Percentiles rank a stretch among this genome's conserved stretches.
phyloP scores from a whole-genome alignment of 441 rosid genomes.

The Hura crepitans region DNA sequence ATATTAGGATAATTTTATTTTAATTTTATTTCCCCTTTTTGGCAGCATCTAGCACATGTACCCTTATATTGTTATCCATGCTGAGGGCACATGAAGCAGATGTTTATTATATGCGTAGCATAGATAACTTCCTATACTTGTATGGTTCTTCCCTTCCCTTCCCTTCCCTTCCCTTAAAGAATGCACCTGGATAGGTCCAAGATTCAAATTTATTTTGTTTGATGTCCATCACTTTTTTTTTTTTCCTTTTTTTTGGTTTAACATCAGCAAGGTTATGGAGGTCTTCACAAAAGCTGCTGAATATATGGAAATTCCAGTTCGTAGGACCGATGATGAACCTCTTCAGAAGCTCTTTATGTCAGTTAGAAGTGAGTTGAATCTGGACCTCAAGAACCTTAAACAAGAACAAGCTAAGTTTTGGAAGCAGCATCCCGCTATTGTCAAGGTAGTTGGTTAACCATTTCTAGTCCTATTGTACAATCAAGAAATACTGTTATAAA shows the following conservation, averaged over 20 bases:
- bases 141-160: background rate
- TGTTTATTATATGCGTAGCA: background rate
- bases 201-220: background rate
- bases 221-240: background rate
- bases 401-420: conserved; percentile 99
- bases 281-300: conserved; percentile 96
- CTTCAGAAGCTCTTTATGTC: conserved; percentile 93
- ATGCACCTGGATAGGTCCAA: background rate
- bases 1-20: background rate
- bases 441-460: conserved; percentile 53
- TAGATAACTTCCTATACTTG: background rate
- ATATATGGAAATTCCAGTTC: conserved; percentile 93
- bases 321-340: conserved; percentile 92
- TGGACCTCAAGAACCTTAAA: conserved; percentile 92
- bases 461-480: conserved; percentile 15
- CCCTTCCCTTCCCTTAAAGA: background rate
- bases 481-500: conserved; percentile 10
- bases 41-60: background rate
- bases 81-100: background rate
- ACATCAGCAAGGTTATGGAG: conserved; percentile 94
- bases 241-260: too few relatives aligned
- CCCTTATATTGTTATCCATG: background rate
- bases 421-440: conserved; percentile 98
- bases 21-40: background rate
- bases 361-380: conserved; percentile 92